A percentile compares a stretch with the other conserved stretches of the same genome.
These are phyloP conservation scores for Parastagonospora avenae DNA, from an alignment of 2,329 filamentous ascomycete species.

Conservation along the genomic window DNA sequence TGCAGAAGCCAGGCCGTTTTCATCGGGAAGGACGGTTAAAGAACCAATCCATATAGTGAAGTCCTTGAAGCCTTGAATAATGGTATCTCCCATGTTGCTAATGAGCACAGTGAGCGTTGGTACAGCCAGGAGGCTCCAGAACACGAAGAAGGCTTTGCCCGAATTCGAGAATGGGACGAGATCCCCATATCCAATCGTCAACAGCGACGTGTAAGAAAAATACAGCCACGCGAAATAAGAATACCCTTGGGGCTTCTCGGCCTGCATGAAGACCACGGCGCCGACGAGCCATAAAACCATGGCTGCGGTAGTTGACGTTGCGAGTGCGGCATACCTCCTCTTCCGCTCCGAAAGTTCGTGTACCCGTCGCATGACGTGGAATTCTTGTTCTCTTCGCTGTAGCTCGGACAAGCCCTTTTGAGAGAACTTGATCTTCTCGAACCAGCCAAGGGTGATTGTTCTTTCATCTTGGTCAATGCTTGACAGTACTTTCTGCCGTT, in stretches of 20 bases:
- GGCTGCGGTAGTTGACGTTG: constrained; percentile 46
- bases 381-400: constrained; percentile 55
- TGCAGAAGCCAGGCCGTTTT: constrained; percentile 47
- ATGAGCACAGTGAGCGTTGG: constrained; percentile 61
- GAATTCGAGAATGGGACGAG: constrained; percentile 54
- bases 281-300: constrained; percentile 54
- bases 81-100: constrained; percentile 60
- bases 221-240: constrained; percentile 60
- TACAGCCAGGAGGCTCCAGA: constrained; percentile 61
- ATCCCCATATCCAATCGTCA: constrained; percentile 63
- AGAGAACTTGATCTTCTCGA: constrained; percentile 49
- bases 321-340: constrained; percentile 49
- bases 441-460: constrained; percentile 51
- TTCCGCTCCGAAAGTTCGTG: constrained; percentile 44
- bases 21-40: constrained; percentile 59
- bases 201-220: constrained; percentile 58
- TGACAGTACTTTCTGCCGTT: constrained; percentile 50
- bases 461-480: constrained; percentile 46
- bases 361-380: constrained; percentile 49
- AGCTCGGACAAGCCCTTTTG: constrained; percentile 46
- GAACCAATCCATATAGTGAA: constrained; percentile 61
- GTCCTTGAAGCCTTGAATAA: constrained; percentile 60
- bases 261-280: constrained; percentile 55
- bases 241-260: constrained; percentile 55
- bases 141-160: constrained; percentile 61